These are phyloP conservation scores for Boletus pseudopeckii DNA, from an alignment of 768 basidiomycete genomes.

Conservation along the genomic window DNA sequence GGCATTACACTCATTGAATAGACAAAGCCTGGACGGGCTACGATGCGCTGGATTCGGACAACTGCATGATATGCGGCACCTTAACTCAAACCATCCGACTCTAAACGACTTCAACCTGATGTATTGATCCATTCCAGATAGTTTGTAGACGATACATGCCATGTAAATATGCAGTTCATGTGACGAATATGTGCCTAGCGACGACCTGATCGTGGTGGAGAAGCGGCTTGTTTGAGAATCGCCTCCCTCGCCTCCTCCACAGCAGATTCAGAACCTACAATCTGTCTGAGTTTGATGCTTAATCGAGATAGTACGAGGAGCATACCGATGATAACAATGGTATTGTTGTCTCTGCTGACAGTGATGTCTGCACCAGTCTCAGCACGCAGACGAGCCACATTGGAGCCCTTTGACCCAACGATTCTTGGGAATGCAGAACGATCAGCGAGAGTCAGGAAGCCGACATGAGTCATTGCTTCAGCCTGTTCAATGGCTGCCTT, in stretches of 20 bases:
- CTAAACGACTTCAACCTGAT: no score
- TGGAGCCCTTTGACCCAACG: slow-evolving; percentile 88
- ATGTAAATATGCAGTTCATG: slow-evolving; percentile 22
- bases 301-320: background rate
- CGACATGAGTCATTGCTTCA: slow-evolving; percentile 70
- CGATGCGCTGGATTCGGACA: no score
- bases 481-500: slow-evolving; percentile 71
- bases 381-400: slow-evolving; percentile 79
- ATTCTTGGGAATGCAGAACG: slow-evolving; percentile 88
- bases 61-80: no score
- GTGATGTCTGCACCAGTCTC: slow-evolving; percentile 93
- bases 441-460: slow-evolving; percentile 80
- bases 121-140: slow-evolving; percentile 24
- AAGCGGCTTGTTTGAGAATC: slow-evolving; percentile 58
- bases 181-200: slow-evolving; percentile 14
- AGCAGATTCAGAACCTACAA: slow-evolving; percentile 62
- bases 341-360: slow-evolving; percentile 83
- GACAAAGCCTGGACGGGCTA: background rate
- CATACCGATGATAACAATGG: slow-evolving; percentile 82
- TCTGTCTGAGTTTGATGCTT: slow-evolving; percentile 5
- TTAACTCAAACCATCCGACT: no score
- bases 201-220: slow-evolving; percentile 20
- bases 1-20: background rate
- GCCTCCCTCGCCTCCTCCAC: slow-evolving; percentile 74
- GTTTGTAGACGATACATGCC: slow-evolving; percentile 25